Percentiles rank a stretch among this genome's conserved stretches.
phyloP scores from a whole-genome alignment of 2,329 filamentous ascomycete genomes.

The Pseudofabraea citricarpa region DNA sequence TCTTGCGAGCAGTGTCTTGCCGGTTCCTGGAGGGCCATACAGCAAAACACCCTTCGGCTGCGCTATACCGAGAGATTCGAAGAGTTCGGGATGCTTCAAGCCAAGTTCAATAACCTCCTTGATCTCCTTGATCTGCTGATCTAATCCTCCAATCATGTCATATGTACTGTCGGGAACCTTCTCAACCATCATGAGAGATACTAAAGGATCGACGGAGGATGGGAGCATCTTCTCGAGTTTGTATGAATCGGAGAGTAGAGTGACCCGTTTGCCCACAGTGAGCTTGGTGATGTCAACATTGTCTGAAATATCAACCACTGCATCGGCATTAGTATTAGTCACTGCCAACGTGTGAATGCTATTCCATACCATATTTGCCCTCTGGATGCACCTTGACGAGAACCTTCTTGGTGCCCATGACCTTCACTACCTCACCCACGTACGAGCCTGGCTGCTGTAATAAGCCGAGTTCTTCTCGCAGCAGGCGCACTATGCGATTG shows the following conservation, averaged over 20 bases:
- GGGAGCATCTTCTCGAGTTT: constrained; percentile 98
- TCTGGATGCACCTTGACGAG: constrained; percentile 98
- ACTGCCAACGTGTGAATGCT: not conserved
- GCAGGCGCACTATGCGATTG: constrained; percentile 61
- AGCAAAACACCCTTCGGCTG: constrained; percentile 96
- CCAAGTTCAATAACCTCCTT: constrained; percentile 99
- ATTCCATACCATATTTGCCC: constrained; percentile 88
- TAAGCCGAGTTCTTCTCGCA: constrained; percentile 91
- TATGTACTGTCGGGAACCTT: constrained; percentile 99
- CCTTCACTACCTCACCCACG: constrained; percentile 99
- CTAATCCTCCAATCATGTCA: constrained; percentile 98
- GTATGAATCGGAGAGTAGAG: constrained; percentile 93
- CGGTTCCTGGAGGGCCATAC: constrained; percentile 94
- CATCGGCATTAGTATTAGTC: constrained; percentile 11
- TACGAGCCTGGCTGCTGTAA: constrained; percentile 97
- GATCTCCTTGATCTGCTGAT: constrained; percentile 99
- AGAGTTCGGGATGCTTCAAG: constrained; percentile 95
- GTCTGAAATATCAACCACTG: constrained; percentile 94
- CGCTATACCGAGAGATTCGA: constrained; percentile 97
- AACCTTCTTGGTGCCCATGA: constrained; percentile 99
- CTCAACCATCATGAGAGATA: constrained; percentile 99
- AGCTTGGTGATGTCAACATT: constrained; percentile 93
- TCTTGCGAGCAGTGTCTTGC: constrained; percentile 91
- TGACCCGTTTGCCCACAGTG: constrained; percentile 95
- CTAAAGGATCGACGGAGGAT: constrained; percentile 94